Evolutionary conservation across 2,329 filamentous ascomycete species (phyloP).

Genomic region (Fusarium kyushuense): DNA sequence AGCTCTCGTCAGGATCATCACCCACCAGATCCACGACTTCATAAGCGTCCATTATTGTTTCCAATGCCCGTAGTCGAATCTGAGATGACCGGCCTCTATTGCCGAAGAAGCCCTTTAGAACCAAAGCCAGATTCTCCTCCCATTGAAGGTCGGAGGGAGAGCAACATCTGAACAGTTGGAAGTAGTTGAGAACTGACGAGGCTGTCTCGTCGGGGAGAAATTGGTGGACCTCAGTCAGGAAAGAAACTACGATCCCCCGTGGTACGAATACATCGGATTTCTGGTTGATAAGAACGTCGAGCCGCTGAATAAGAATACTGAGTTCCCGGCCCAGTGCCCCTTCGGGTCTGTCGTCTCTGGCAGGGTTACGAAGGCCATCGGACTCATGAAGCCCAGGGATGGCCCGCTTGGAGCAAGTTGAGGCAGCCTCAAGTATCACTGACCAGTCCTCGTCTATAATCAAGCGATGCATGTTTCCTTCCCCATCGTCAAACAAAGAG

Average conservation of each 20-base stretch:
- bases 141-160: constrained; percentile 77
- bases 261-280: constrained; percentile 69
- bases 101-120: constrained; percentile 73
- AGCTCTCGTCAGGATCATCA: constrained; percentile 68
- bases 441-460: constrained; percentile 76
- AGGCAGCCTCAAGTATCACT: constrained; percentile 69
- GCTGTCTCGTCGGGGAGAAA: constrained; percentile 74
- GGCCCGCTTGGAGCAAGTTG: constrained; percentile 61
- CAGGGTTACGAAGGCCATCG: constrained; percentile 37
- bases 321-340: constrained; percentile 59
- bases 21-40: constrained; percentile 69
- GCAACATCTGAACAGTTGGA: constrained; percentile 75
- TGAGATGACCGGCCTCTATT: constrained; percentile 70
- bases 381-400: constrained; percentile 46
- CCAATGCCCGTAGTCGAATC: constrained; percentile 72
- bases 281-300: constrained; percentile 62
- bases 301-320: constrained; percentile 58
- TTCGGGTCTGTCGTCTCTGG: constrained; percentile 51
- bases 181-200: constrained; percentile 74
- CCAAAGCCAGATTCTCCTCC: constrained; percentile 71
- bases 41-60: constrained; percentile 69
- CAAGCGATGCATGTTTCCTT: constrained; percentile 65
- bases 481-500: constrained; percentile 65
- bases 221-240: constrained; percentile 72
- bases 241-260: constrained; percentile 73